Evolutionary conservation across 2,329 filamentous ascomycete species (phyloP).

Genomic region (Pezicula radicicola): DNA sequence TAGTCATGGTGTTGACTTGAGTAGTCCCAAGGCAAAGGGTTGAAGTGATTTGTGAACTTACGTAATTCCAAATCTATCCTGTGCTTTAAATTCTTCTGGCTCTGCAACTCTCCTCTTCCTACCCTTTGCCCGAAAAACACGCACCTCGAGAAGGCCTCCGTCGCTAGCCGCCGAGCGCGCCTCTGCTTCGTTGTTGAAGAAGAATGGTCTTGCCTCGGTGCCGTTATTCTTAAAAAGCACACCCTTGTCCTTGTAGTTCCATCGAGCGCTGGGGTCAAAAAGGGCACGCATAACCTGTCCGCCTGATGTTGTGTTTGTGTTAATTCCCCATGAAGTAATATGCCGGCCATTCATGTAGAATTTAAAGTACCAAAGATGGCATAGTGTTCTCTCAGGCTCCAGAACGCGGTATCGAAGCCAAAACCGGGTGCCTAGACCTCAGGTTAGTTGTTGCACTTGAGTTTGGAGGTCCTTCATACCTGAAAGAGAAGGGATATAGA

Average conservation of each 20-base stretch:
- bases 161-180: conserved; percentile 41
- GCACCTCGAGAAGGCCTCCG: conserved; percentile 53
- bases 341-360: conserved; percentile 51
- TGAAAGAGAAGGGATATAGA: conserved; percentile 54
- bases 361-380: conserved; percentile 46
- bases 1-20: not conserved
- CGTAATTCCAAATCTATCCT: conserved; percentile 51
- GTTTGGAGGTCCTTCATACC: conserved; percentile 32
- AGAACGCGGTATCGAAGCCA: conserved; percentile 45
- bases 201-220: conserved; percentile 50
- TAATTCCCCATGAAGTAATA: conserved; percentile 50
- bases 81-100: conserved; percentile 41
- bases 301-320: conserved; percentile 30
- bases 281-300: conserved; percentile 44
- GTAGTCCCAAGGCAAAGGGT: not conserved
- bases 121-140: conserved; percentile 48
- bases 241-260: conserved; percentile 36
- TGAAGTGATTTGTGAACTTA: conserved; percentile 31
- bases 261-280: conserved; percentile 43
- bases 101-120: conserved; percentile 40
- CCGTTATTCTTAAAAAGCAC: conserved; percentile 28
- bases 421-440: conserved; percentile 46
- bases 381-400: conserved; percentile 24
- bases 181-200: conserved; percentile 33
- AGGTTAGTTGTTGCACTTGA: not conserved